Conservation (phyloP, 306 rosid species). For the Cercis canadensis region DNA sequence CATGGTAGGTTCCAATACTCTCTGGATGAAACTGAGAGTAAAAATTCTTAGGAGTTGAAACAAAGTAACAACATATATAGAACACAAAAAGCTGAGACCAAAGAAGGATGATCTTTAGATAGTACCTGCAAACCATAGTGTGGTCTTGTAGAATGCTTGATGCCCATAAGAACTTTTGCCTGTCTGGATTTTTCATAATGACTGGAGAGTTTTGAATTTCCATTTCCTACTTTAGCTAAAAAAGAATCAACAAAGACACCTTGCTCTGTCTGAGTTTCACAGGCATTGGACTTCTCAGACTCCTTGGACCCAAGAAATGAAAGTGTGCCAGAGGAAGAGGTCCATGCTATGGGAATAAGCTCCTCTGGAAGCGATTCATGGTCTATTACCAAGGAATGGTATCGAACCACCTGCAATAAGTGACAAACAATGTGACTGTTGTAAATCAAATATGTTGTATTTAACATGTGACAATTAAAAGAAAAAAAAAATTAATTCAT, state of each 20-base stretch:
- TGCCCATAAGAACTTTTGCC: conserved; percentile 79
- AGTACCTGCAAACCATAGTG: conserved; percentile 98
- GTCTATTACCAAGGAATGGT: conserved; percentile 95
- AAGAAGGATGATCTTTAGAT: conserved; percentile 24
- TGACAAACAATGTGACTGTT: conserved; percentile 20
- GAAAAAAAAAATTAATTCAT: not conserved
- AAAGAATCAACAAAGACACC: conserved; percentile 43
- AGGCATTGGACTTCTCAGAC: conserved; percentile 47
- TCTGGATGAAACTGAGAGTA: conserved; percentile 96
- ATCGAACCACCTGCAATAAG: conserved; percentile 89
- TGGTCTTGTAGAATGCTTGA: conserved; percentile 88
- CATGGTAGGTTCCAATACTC: conserved; percentile 90
- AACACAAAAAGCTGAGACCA: conserved; percentile 33
- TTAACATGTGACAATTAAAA: conserved; percentile 21
- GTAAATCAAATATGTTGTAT: conserved; percentile 26
- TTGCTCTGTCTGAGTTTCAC: conserved; percentile 41
- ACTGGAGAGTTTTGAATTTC: conserved; percentile 40
- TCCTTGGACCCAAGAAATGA: conserved; percentile 57
- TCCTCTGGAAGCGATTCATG: conserved; percentile 82
- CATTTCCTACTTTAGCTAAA: conserved; percentile 40
- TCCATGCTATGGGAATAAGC: conserved; percentile 97
- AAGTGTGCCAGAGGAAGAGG: conserved; percentile 64
- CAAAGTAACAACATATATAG: conserved; percentile 13
- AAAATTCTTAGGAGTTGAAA: conserved; percentile 44
- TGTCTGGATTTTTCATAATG: conserved; percentile 42